Base-by-base conservation (phyloP, 768 basidiomycete genomes). In the Rhodotorula sphaerocarpa region DNA sequence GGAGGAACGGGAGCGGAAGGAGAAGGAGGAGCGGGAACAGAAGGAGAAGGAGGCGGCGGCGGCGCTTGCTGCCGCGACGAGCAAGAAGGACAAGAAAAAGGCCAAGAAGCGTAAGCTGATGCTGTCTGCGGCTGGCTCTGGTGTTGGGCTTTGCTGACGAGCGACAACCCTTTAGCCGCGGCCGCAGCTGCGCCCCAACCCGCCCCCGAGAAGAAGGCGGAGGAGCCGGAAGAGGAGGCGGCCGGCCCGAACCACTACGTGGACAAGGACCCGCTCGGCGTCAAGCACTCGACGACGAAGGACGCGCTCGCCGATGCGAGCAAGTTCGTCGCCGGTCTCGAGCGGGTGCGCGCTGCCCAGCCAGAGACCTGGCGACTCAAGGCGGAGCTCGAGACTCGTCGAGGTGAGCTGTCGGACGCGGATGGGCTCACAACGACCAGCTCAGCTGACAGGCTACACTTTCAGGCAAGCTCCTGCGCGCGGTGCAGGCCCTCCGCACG, bases 381-480 rank as follows among this genome's bases (percentile, higher is more conserved):
- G 9, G 93, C 87, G 72, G 90, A 95, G 71, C 86, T 96, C 86
- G 33, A 79, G 87, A 51, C 82, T 88, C 63, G 81, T 5, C 33
- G 50, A 39, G 50, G 50, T 51, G 50, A 36, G 33, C n/a, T 11
- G 31, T 20, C 4, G 5, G 15, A 12, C 31, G 5, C 21, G 5
- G 16, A 5, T 15, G 15, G 30, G 30, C 3, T 28, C 10, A 14
- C 14, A 10, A 25, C 10, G 27, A 27, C 25, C 6, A 28, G 9
- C 3, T 21, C 18, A 21, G 15, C 23, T 25, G 31, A 50, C 28
- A n/a, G n/a, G n/a, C 5, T 31, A 21, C 12, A 9, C 50, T 1
- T 84, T 44, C 41, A 91, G 91, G 83, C 73, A 88, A 89, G 74
- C 83, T 84, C 63, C 76, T 92, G 41, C 87, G 89, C 70, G 91